Evolutionary conservation across 805 yeast genomes (phyloP), one percentile per base, ranked within the genome.

Genomic region (Cyberlindnera saturnus): DNA sequence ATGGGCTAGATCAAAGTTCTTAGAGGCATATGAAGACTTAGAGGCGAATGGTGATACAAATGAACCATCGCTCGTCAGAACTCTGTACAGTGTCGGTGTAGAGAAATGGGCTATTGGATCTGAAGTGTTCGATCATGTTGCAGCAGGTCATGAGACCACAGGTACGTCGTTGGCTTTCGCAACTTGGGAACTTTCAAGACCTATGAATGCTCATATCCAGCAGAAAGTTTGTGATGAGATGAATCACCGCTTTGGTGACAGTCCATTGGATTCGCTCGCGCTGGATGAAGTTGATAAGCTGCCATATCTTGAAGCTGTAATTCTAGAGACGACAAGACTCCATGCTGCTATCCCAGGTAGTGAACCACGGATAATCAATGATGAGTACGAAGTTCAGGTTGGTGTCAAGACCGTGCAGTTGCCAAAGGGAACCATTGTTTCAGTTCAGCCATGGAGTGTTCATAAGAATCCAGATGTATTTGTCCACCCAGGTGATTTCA

Each of bases 121-220:
- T 30, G 81, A 75, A 49, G 56, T 69, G 23, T 70, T 74, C 36
- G 90, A 82, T 54, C 86, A 82, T 56, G 70, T 82, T 32, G 81
- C 83, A 37, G 90, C 90, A 0, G 90, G 90, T 3, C 89, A 83
- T 56, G 84, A 82, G 55, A 82, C 90, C 5, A 81, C 86, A 1
- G 86, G 84, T 0, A 70, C 78, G 6, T 78, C 81, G n/a, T 57
- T 82, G 45, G 67, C 86, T 0, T 83, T 74, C 56, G 61, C 77
- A 41, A 66, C 76, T 17, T 82, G 75, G 64, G 79, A 80, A 53
- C 56, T 82, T 32, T 79, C 86, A 3, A 63, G 77, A 44, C 78
- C 78, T 0, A 57, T 60, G 13, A 64, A 77, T 49, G 46, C 51
- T 6, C 56, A 60, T 15, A 66, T 75, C 49, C 90, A 83, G 57